Percentiles rank a stretch among this genome's conserved stretches.
phyloP scores from a whole-genome alignment of 805 yeast genomes.

The Candida lessepsii region DNA sequence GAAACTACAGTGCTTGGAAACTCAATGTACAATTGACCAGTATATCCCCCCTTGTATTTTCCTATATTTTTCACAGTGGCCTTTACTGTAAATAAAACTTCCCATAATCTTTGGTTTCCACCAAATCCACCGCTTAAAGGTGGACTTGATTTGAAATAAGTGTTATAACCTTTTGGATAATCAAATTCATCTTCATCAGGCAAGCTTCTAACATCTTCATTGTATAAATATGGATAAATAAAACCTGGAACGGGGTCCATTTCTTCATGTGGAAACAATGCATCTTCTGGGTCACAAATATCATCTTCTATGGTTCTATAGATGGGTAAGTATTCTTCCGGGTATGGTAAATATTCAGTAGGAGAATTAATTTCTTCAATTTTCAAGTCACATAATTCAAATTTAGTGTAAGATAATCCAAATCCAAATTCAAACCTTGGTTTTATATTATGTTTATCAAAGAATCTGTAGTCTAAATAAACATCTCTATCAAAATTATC shows the following conservation, averaged over 20 bases:
- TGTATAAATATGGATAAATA: constrained; percentile 54
- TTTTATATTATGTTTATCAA: constrained; percentile 53
- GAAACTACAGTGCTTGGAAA: constrained; percentile 46
- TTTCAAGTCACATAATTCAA: constrained; percentile 33
- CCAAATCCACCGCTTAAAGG: constrained; percentile 53
- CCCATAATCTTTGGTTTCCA: constrained; percentile 63
- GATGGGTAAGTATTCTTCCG: constrained; percentile 46
- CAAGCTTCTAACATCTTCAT: constrained; percentile 30
- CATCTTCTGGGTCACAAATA: constrained; percentile 54
- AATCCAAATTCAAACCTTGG: constrained; percentile 63
- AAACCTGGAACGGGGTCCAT: constrained; percentile 53
- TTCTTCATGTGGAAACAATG: constrained; percentile 51
- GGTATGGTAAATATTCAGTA: constrained; percentile 44
- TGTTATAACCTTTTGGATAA: constrained; percentile 38
- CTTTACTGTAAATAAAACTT: constrained; percentile 43
- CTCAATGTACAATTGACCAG: constrained; percentile 53
- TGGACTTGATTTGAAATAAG: constrained; percentile 34
- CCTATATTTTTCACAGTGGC: constrained; percentile 52
- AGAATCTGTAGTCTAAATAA: constrained; percentile 55
- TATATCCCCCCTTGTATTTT: constrained; percentile 44
- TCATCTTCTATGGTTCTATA: constrained; percentile 44
- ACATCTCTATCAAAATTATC: constrained; percentile 48
- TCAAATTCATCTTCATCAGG: constrained; percentile 38
- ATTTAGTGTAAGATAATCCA: constrained; percentile 56
- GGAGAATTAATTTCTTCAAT: constrained; percentile 44